These are phyloP conservation scores for Dunaliella primolecta DNA, from an alignment of 139 green algal genomes.

Conservation along the genomic window DNA sequence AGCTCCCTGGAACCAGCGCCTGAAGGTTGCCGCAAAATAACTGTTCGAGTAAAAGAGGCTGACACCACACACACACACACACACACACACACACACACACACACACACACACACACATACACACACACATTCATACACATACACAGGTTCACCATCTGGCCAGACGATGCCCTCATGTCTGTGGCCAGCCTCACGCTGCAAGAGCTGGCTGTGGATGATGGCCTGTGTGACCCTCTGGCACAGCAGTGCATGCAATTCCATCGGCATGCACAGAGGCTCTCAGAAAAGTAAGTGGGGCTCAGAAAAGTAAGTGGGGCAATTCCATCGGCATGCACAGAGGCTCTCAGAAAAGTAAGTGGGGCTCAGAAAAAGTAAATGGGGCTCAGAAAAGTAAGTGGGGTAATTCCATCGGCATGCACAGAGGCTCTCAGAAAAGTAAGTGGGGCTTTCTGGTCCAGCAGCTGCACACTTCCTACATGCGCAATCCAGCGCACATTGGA, in stretches of 20 bases:
- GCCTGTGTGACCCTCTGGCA: constrained; percentile 22
- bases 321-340: constrained; percentile 17
- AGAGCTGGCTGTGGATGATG: constrained; percentile 43
- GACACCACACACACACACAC: too few species aligned
- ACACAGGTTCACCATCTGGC: constrained; percentile 45
- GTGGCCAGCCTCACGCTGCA: constrained; percentile 51
- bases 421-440: constrained; percentile 19
- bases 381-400: constrained; percentile 16
- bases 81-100: background rate
- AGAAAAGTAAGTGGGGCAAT: too few species aligned
- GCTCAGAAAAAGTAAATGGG: too few species aligned
- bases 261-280: constrained; percentile 6
- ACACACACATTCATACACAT: background rate
- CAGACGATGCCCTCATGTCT: constrained; percentile 36
- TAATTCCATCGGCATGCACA: constrained; percentile 23
- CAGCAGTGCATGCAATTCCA: constrained; percentile 41
- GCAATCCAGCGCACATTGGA: too few species aligned
- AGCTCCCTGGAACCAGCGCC: too few species aligned
- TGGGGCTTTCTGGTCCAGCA: too few species aligned
- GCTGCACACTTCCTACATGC: too few species aligned
- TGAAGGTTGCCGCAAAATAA: too few species aligned
- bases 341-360: constrained; percentile 21
- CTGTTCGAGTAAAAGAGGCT: too few species aligned
- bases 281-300: constrained; percentile 21
- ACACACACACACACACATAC: background rate